A percentile compares a stretch with the other conserved stretches of the same genome.
These are phyloP conservation scores for Penicillium concentricum DNA, from an alignment of 2,329 filamentous ascomycete species.

Conservation along the genomic window DNA sequence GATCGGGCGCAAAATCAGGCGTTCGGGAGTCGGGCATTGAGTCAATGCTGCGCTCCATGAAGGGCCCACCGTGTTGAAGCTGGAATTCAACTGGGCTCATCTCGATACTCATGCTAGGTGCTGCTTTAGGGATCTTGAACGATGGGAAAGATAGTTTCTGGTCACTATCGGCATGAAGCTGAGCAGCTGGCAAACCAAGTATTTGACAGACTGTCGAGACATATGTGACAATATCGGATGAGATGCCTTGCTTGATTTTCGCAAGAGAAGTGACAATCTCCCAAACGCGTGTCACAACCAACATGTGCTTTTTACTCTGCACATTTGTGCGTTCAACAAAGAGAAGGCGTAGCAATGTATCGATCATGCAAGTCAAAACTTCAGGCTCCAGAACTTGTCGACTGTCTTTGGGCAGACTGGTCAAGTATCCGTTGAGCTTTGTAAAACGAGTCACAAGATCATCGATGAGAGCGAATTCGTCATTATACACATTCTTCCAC, in stretches of 20 bases:
- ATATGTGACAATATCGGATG: constrained; percentile 42
- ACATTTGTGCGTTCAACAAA: constrained; percentile 12
- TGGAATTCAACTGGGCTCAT: constrained; percentile 61
- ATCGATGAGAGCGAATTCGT: not conserved
- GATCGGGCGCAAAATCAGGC: constrained; percentile 66
- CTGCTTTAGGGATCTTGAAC: constrained; percentile 12
- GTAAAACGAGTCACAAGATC: constrained; percentile 43
- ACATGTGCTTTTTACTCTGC: constrained; percentile 40
- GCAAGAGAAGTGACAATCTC: constrained; percentile 2
- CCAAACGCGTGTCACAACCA: constrained; percentile 32
- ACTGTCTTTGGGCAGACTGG: constrained; percentile 38
- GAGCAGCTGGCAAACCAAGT: constrained; percentile 31
- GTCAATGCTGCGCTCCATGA: constrained; percentile 72
- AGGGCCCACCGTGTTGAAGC: constrained; percentile 67
- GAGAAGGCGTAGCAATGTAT: constrained; percentile 19
- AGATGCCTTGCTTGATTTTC: constrained; percentile 37
- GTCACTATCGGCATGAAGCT: constrained; percentile 13
- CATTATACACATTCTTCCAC: constrained; percentile 4
- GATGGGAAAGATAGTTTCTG: constrained; percentile 23
- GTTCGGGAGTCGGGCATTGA: constrained; percentile 67
- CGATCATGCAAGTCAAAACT: constrained; percentile 37
- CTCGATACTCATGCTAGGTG: constrained; percentile 32
- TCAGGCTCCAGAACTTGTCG: constrained; percentile 45
- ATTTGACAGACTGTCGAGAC: constrained; percentile 33
- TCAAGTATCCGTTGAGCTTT: constrained; percentile 51